A percentile compares a stretch with the other conserved stretches of the same genome.
Conservation (phyloP, 2,329 filamentous ascomycete species). For the Cercospora zeina region DNA sequence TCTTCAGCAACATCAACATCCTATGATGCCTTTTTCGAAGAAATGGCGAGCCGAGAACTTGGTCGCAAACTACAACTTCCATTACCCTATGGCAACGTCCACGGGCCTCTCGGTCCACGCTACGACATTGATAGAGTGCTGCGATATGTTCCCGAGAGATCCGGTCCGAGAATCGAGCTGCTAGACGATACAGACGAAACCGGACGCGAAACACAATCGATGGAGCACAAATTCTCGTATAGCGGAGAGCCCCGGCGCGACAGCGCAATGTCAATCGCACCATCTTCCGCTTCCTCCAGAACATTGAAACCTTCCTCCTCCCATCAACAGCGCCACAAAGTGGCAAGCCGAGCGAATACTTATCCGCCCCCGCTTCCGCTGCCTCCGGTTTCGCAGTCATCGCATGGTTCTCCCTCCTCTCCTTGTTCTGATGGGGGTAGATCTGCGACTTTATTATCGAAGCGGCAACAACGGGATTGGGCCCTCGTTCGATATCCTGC, state of each 20-base stretch:
- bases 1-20: not conserved
- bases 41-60: not conserved
- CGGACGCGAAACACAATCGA: not conserved
- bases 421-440: not conserved
- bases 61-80: not conserved
- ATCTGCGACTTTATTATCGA: not conserved
- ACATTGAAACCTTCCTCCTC: not conserved
- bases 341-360: not conserved
- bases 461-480: not conserved
- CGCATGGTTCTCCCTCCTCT: not conserved
- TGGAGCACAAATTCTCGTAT: not conserved
- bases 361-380: not conserved
- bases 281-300: not conserved
- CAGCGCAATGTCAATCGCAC: not conserved
- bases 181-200: not conserved
- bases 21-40: not conserved
- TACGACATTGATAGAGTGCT: not conserved
- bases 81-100: not conserved
- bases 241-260: not conserved
- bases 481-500: not conserved
- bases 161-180: not conserved
- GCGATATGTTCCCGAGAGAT: not conserved
- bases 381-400: not conserved
- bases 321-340: not conserved
- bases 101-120: not conserved